Conservation (phyloP, 345 rosid genomes). For the Schrenkiella parvula region DNA sequence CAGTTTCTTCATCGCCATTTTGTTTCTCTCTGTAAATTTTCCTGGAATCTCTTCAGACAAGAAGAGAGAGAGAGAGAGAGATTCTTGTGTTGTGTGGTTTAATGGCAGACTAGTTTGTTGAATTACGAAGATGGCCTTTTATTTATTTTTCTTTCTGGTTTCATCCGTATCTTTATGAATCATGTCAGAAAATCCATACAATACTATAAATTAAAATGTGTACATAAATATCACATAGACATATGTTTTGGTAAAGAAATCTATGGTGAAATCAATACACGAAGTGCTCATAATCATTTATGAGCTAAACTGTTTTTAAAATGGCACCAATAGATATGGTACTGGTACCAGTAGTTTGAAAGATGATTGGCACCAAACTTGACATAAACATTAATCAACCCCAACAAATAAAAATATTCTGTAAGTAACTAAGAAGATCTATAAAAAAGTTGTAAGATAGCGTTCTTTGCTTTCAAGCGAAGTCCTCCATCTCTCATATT, state of each 20-base stretch:
- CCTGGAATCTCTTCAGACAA: background rate
- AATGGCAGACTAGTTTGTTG: constrained; percentile 1
- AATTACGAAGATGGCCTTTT: background rate
- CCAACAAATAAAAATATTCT: background rate
- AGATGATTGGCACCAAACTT: constrained; percentile 10
- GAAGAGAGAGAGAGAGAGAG: background rate
- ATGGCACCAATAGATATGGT: background rate
- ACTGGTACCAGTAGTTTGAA: constrained; percentile 13
- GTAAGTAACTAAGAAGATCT: background rate
- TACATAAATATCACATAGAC: background rate
- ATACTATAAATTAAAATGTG: background rate
- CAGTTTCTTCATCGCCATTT: constrained; percentile 37
- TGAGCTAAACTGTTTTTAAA: background rate
- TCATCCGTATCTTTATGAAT: background rate
- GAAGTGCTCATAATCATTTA: background rate
- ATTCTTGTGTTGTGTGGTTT: constrained; percentile 11
- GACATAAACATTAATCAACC: constrained; percentile 9
- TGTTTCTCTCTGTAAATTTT: constrained; percentile 23
- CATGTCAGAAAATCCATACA: background rate
- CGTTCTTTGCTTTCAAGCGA: constrained; percentile 22
- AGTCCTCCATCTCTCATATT: constrained; percentile 1
- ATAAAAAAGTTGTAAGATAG: background rate
- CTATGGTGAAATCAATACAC: background rate
- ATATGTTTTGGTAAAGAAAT: background rate
- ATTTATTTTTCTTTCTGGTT: background rate